These are phyloP conservation scores for Cladophialophora immunda DNA, from an alignment of 2,329 filamentous ascomycete genomes.

Conservation along the genomic window DNA sequence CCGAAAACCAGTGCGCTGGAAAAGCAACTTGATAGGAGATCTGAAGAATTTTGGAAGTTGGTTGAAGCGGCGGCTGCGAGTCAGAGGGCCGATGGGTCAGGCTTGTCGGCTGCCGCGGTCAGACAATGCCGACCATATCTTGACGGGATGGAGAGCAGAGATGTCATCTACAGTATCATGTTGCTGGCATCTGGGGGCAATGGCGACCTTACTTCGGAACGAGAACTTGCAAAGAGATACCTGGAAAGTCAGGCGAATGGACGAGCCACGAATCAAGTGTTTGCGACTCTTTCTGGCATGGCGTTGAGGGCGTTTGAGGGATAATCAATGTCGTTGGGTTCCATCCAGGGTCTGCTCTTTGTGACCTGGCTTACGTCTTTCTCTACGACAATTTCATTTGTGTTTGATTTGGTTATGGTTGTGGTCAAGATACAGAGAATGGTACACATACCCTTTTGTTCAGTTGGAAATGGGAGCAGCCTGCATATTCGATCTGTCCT, in stretches of 20 bases:
- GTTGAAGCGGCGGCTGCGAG: constrained; percentile 76
- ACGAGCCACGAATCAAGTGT: constrained; percentile 38
- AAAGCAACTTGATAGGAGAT: constrained; percentile 65
- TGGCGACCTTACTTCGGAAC: constrained; percentile 36
- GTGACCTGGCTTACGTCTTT: not conserved
- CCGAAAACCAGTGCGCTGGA: constrained; percentile 48
- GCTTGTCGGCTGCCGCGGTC: constrained; percentile 26
- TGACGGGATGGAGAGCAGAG: constrained; percentile 83
- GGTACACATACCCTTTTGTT: constrained; percentile 11
- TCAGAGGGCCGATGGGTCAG: constrained; percentile 52
- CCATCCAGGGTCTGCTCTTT: not conserved
- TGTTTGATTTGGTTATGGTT: not conserved
- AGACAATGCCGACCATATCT: constrained; percentile 59
- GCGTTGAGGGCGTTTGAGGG: constrained; percentile 37
- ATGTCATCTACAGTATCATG: constrained; percentile 84
- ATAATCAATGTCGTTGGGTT: constrained; percentile 12
- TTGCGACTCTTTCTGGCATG: constrained; percentile 39
- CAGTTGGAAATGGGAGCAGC: not conserved
- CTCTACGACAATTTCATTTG: constrained; percentile 1
- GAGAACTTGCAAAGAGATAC: constrained; percentile 36
- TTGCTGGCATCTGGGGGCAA: constrained; percentile 34
- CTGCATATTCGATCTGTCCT: not conserved
- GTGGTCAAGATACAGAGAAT: constrained; percentile 5
- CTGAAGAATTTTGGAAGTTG: constrained; percentile 83
- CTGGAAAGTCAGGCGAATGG: constrained; percentile 36